phyloP scores from a whole-genome alignment of 352 stramenopile genomes.

The Aphanomyces invadans region DNA sequence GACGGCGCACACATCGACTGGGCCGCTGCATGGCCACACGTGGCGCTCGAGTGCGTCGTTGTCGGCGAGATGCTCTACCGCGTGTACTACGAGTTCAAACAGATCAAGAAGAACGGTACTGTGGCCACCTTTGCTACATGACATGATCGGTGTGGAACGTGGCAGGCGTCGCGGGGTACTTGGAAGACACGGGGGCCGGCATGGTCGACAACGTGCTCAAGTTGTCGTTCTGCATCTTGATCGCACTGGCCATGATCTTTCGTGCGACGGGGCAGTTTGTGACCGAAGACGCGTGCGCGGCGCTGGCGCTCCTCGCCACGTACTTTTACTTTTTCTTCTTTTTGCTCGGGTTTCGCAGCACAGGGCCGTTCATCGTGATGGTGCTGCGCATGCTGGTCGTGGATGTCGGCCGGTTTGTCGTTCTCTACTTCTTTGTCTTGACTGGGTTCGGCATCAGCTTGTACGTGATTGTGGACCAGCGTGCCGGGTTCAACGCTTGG shows the following conservation, averaged over 20 bases:
- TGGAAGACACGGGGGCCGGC: constrained; percentile 36
- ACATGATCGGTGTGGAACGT: neutral
- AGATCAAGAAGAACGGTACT: constrained; percentile 35
- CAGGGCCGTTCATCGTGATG: constrained; percentile 60
- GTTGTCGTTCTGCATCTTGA: constrained; percentile 31
- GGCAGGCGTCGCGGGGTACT: constrained; percentile 32
- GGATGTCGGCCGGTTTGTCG: constrained; percentile 50
- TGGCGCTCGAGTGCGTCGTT: constrained; percentile 34
- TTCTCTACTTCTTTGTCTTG: constrained; percentile 50
- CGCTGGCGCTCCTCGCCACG: constrained; percentile 42
- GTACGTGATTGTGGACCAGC: constrained; percentile 46
- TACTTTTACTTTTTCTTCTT: constrained; percentile 69
- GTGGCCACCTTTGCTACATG: neutral
- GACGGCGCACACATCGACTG: constrained; percentile 16
- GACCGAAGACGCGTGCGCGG: constrained; percentile 37
- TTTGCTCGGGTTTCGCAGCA: constrained; percentile 49
- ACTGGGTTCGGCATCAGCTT: constrained; percentile 45
- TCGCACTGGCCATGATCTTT: constrained; percentile 33
- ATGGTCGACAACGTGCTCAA: constrained; percentile 54
- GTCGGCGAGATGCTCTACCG: constrained; percentile 29
- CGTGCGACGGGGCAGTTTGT: constrained; percentile 27
- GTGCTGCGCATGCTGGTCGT: constrained; percentile 53
- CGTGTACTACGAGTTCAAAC: constrained; percentile 46
- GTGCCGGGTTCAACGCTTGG: constrained; percentile 28
- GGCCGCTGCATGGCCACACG: constrained; percentile 18